These are phyloP conservation scores for Nasturtium officinale DNA, from an alignment of 345 rosid species.

Conservation along the genomic window DNA sequence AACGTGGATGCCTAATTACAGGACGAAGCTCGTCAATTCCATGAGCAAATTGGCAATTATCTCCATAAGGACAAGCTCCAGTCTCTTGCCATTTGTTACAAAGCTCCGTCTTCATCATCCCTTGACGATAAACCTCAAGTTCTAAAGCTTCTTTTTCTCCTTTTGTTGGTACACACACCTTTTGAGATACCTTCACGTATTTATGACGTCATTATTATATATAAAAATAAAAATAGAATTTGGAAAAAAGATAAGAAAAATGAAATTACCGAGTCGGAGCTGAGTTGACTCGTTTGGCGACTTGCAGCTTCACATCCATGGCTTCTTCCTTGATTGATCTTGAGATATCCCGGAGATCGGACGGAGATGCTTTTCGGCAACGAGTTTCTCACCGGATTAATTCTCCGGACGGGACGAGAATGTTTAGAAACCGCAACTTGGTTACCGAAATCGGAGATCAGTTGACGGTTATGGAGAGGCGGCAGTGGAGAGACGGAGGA, in stretches of 20 bases:
- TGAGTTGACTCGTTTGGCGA: constrained; percentile 44
- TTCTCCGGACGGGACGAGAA: constrained; percentile 34
- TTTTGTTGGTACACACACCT: constrained; percentile 40
- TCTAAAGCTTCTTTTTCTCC: constrained; percentile 60
- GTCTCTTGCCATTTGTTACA: constrained; percentile 99
- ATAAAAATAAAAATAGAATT: not conserved
- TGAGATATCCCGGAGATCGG: constrained; percentile 58
- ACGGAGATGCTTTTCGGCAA: constrained; percentile 81
- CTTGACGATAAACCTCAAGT: constrained; percentile 75
- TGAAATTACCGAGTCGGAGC: constrained; percentile 49
- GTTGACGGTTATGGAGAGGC: constrained; percentile 44
- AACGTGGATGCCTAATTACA: constrained; percentile 85
- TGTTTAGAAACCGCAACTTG: constrained; percentile 36
- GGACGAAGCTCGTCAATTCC: constrained; percentile 87
- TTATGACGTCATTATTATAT: not conserved
- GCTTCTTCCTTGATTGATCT: constrained; percentile 43
- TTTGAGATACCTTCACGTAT: constrained; percentile 38
- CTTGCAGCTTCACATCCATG: constrained; percentile 36
- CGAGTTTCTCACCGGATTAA: constrained; percentile 46
- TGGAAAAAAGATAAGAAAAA: not conserved
- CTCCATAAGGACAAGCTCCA: constrained; percentile 77
- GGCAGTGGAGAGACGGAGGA: constrained; percentile 46
- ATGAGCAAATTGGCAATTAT: constrained; percentile 86
- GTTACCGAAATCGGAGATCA: constrained; percentile 42
- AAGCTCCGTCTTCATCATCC: constrained; percentile 85